phyloP scores from a whole-genome alignment of 2,329 filamentous ascomycete species.

The Colletotrichum somersetense region DNA sequence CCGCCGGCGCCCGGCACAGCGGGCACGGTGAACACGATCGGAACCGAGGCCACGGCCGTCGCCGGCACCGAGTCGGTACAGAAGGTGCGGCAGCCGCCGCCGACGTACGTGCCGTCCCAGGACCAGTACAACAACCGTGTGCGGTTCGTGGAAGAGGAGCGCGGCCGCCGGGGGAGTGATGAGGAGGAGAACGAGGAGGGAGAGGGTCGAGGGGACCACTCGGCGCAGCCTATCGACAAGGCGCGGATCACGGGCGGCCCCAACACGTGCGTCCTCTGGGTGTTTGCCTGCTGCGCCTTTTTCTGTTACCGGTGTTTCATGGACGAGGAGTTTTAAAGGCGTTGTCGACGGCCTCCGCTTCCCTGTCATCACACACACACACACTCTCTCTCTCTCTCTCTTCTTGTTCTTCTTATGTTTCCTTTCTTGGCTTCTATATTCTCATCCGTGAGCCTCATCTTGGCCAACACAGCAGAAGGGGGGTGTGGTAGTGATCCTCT shows the following conservation, averaged over 20 bases:
- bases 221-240: slow-evolving; percentile 22
- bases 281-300: slow-evolving; percentile 37
- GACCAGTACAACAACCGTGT: slow-evolving; percentile 29
- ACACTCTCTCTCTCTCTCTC: neutral
- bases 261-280: slow-evolving; percentile 19
- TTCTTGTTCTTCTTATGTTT: neutral
- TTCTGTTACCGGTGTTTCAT: slow-evolving; percentile 38
- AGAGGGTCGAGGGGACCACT: neutral
- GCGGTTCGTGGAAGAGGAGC: slow-evolving; percentile 33
- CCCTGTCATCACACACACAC: neutral
- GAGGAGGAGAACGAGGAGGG: neutral
- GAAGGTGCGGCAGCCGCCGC: slow-evolving; percentile 21
- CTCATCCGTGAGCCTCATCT: neutral
- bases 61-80: slow-evolving; percentile 10
- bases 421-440: neutral
- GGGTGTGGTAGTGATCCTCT: neutral
- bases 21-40: slow-evolving; percentile 3
- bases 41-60: slow-evolving; percentile 15
- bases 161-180: neutral
- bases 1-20: slow-evolving; percentile 9
- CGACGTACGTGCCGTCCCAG: slow-evolving; percentile 25
- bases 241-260: slow-evolving; percentile 25
- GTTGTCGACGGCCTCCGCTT: neutral
- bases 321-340: slow-evolving; percentile 38
- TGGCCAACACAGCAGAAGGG: neutral